phyloP scores from a whole-genome alignment of 768 basidiomycete genomes.

The Termitomyces sp. region DNA sequence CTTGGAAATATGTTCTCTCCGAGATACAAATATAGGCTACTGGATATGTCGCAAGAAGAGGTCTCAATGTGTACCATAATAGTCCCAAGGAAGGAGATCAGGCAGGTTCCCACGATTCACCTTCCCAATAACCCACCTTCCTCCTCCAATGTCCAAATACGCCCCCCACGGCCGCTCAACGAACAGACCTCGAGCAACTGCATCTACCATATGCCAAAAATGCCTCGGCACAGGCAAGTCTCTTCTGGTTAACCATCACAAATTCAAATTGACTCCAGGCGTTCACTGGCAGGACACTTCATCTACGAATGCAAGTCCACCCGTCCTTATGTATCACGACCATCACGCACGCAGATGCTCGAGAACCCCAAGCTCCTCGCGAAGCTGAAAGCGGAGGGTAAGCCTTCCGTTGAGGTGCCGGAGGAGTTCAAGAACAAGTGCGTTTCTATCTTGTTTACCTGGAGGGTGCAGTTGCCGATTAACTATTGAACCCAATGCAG shows the following conservation, averaged over 20 bases:
- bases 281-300: constrained; percentile 70
- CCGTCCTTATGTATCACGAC: constrained; percentile 84
- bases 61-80: too few species aligned
- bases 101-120: neutral
- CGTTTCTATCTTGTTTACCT: constrained; percentile 19
- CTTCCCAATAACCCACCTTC: neutral
- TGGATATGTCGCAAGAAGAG: too few species aligned
- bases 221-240: constrained; percentile 64
- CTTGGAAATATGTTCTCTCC: too few species aligned
- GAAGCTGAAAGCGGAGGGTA: constrained; percentile 65
- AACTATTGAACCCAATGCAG: constrained; percentile 29
- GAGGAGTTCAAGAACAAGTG: constrained; percentile 88
- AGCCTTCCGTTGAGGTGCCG: constrained; percentile 80
- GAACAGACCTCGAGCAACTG: constrained; percentile 60
- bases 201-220: constrained; percentile 78
- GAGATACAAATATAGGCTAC: too few species aligned
- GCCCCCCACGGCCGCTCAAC: constrained; percentile 66
- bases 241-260: too few species aligned
- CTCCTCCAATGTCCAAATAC: constrained; percentile 67
- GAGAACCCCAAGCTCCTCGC: constrained; percentile 69
- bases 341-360: constrained; percentile 82
- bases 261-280: neutral
- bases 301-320: constrained; percentile 85
- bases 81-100: too few species aligned
- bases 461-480: neutral